Percentiles rank a stretch among this genome's conserved stretches.
Conservation (phyloP, 441 rosid genomes). For the Geranium incanum region DNA sequence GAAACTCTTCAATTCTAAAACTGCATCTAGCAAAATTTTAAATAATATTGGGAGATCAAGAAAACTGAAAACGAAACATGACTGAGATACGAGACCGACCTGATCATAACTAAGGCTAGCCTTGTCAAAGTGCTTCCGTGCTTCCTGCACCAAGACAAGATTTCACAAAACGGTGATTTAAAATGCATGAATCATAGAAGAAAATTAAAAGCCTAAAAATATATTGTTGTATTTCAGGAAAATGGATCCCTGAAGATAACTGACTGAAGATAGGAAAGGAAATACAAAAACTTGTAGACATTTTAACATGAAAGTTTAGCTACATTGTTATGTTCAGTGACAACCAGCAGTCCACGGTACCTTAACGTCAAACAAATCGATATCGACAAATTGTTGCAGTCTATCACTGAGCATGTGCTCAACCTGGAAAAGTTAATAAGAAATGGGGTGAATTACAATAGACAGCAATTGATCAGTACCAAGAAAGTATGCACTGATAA, state of each 20-base stretch:
- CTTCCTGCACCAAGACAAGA: conserved; percentile 65
- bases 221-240: not conserved
- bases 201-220: conserved; percentile 9
- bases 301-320: not conserved
- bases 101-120: conserved; percentile 92
- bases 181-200: not conserved
- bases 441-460: conserved; percentile 14
- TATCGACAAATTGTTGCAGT: conserved; percentile 82
- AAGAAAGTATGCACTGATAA: not conserved
- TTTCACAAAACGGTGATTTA: conserved; percentile 21
- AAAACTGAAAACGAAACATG: not conserved
- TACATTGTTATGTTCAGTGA: conserved; percentile 11
- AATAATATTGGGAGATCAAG: not conserved
- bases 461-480: not conserved
- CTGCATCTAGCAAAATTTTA: conserved; percentile 1
- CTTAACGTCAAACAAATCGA: conserved; percentile 92
- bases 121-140: conserved; percentile 93
- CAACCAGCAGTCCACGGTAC: conserved; percentile 35
- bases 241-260: not conserved
- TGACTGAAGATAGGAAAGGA: conserved; percentile 8
- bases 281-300: not conserved
- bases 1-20: not conserved
- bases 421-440: conserved; percentile 45
- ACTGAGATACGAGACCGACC: conserved; percentile 34
- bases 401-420: conserved; percentile 97